phyloP scores from a whole-genome alignment of 2,329 filamentous ascomycete genomes.

The Talaromyces sp. region DNA sequence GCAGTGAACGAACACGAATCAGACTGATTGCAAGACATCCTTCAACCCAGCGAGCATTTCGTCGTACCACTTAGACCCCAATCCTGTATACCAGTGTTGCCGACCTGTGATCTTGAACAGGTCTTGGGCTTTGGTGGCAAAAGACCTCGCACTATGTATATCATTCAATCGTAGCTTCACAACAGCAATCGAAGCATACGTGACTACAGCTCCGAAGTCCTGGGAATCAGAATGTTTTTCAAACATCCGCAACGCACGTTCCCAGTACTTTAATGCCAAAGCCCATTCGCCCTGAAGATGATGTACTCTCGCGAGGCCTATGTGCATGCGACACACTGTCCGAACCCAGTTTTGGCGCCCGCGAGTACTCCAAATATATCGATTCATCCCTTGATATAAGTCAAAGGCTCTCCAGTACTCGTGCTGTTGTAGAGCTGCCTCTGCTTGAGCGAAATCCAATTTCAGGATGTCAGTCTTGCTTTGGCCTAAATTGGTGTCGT shows the following conservation, averaged over 20 bases:
- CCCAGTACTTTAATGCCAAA: slow-evolving; percentile 8
- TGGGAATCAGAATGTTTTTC: background rate
- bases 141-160: background rate
- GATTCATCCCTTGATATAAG: slow-evolving; percentile 2
- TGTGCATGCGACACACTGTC: slow-evolving; percentile 4
- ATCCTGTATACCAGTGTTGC: background rate
- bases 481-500: background rate
- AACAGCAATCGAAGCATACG: slow-evolving; percentile 3
- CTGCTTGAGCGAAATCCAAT: slow-evolving; percentile 1
- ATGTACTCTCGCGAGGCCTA: slow-evolving; percentile 8
- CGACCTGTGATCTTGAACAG: slow-evolving; percentile 1
- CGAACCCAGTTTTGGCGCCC: background rate
- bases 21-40: background rate
- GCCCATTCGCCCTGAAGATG: slow-evolving; percentile 4
- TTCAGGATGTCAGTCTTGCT: background rate
- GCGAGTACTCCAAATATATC: background rate
- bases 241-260: slow-evolving; percentile 7
- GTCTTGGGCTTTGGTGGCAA: background rate
- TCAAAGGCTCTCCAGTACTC: slow-evolving; percentile 12
- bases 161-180: slow-evolving; percentile 1
- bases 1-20: background rate
- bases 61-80: slow-evolving; percentile 7
- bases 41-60: background rate
- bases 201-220: slow-evolving; percentile 3
- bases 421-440: slow-evolving; percentile 10